Evolutionary conservation across 805 yeast genomes (phyloP).

Genomic region (Wickerhamiella cacticola): DNA sequence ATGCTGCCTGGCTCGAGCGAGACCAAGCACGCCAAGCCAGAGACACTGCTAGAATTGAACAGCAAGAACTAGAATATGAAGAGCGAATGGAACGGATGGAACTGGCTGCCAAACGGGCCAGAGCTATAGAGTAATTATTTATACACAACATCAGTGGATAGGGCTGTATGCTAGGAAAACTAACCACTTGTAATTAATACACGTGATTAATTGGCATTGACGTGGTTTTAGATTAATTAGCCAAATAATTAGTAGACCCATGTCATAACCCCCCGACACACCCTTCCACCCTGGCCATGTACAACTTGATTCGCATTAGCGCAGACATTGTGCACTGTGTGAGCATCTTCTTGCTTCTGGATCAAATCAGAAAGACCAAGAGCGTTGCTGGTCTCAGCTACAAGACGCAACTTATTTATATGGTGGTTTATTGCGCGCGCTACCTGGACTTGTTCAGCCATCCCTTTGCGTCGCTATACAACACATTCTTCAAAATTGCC

Average conservation of each 20-base stretch:
- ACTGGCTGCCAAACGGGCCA: not conserved
- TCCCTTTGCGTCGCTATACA: constrained; percentile 45
- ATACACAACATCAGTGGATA: too few relatives aligned
- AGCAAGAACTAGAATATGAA: constrained; percentile 29
- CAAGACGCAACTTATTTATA: constrained; percentile 76
- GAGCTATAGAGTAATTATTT: not conserved
- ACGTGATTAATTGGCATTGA: too few relatives aligned
- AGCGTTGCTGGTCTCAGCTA: constrained; percentile 76
- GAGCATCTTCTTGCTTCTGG: constrained; percentile 63
- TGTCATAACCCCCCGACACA: not conserved
- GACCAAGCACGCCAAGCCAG: constrained; percentile 33
- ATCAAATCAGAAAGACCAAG: constrained; percentile 48
- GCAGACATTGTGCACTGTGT: constrained; percentile 80
- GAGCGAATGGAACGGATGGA: constrained; percentile 25
- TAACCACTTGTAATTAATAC: too few relatives aligned
- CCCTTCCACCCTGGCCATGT: constrained; percentile 17
- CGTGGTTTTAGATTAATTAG: too few relatives aligned
- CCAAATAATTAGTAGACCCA: too few relatives aligned
- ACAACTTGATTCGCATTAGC: constrained; percentile 23
- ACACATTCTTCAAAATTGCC: constrained; percentile 66
- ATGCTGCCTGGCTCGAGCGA: constrained; percentile 33
- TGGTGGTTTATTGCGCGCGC: constrained; percentile 57
- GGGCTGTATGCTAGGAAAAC: too few relatives aligned
- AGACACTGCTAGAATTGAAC: constrained; percentile 29
- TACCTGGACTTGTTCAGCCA: constrained; percentile 49